These are phyloP conservation scores for Fusarium vanettenii DNA, from an alignment of 2,329 filamentous ascomycete genomes.

Conservation along the genomic window DNA sequence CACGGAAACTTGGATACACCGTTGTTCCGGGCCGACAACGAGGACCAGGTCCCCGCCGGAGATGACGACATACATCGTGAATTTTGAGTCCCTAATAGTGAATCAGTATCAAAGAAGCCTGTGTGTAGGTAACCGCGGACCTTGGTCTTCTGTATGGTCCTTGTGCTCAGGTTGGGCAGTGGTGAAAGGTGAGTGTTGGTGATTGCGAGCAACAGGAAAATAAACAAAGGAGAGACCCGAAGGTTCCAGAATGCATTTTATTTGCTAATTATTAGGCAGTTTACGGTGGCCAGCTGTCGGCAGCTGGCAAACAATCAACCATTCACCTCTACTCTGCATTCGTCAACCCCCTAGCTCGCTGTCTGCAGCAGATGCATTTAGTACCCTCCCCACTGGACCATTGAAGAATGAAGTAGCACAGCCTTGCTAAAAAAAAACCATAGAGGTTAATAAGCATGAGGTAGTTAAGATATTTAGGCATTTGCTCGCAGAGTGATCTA, in stretches of 20 bases:
- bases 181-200: background rate
- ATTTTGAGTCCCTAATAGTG: background rate
- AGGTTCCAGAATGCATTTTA: background rate
- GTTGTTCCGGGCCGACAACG: background rate
- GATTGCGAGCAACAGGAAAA: background rate
- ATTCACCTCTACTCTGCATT: background rate
- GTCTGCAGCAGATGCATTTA: background rate
- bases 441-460: background rate
- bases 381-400: no score
- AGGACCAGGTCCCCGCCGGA: background rate
- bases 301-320: background rate
- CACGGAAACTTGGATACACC: background rate
- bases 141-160: background rate
- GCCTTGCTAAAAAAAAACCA: background rate
- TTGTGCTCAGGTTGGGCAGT: background rate
- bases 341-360: background rate
- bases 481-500: background rate
- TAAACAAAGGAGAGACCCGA: background rate
- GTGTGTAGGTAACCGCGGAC: background rate
- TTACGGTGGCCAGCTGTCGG: background rate
- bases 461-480: background rate
- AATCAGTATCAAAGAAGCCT: background rate
- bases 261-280: background rate
- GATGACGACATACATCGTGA: background rate
- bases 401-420: background rate